phyloP scores from a whole-genome alignment of 2,329 filamentous ascomycete genomes.

The Uncinocarpus reesii region DNA sequence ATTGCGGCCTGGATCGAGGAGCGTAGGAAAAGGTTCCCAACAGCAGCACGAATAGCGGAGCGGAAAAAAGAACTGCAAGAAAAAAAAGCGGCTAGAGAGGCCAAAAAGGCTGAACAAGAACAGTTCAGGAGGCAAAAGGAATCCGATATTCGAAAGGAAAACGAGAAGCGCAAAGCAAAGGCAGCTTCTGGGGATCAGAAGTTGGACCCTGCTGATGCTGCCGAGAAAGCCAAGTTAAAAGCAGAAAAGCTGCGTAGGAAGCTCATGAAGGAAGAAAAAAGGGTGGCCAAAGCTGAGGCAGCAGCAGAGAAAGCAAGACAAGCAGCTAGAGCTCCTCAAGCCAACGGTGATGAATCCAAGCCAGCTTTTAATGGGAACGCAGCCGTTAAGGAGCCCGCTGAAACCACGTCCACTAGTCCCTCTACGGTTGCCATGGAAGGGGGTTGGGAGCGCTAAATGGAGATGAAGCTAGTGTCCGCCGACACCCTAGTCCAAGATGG shows the following conservation, averaged over 20 bases:
- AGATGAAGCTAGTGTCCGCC: too few species aligned
- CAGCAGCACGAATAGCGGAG: constrained; percentile 52
- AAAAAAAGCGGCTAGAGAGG: constrained; percentile 58
- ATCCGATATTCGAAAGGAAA: constrained; percentile 30
- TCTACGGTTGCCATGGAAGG: too few species aligned
- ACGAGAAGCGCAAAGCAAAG: constrained; percentile 19
- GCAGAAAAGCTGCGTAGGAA: constrained; percentile 35
- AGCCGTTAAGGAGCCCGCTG: too few species aligned
- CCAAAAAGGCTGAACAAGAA: constrained; percentile 39
- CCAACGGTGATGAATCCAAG: neutral
- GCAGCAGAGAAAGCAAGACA: constrained; percentile 32
- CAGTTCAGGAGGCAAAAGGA: constrained; percentile 26
- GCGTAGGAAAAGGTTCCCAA: constrained; percentile 70
- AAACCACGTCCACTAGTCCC: too few species aligned
- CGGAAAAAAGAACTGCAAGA: constrained; percentile 37
- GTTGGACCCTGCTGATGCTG: constrained; percentile 26
- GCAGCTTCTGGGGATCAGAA: constrained; percentile 19
- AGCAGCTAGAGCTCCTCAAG: constrained; percentile 22
- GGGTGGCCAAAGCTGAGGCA: constrained; percentile 37
- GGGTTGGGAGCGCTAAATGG: too few species aligned
- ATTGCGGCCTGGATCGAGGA: constrained; percentile 72
- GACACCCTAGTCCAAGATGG: too few species aligned
- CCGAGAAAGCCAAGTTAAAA: constrained; percentile 30
- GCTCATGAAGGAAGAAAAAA: constrained; percentile 56
- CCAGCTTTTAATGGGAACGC: neutral